phyloP scores from a whole-genome alignment of 169 alveolate species.

The Plasmodium malariae region DNA sequence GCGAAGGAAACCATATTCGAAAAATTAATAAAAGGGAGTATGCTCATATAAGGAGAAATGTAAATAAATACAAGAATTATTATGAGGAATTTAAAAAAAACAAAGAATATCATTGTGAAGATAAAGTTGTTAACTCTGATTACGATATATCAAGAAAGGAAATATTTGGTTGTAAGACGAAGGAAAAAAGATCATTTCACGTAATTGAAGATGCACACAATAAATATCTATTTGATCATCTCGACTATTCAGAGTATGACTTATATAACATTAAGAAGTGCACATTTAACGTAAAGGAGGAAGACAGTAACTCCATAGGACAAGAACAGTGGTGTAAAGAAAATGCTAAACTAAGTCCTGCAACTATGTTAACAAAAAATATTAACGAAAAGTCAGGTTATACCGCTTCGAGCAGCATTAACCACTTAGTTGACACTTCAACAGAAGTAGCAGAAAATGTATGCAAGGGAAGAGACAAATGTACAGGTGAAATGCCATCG shows the following conservation, averaged over 20 bases:
- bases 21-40: not conserved
- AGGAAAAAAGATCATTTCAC: conserved; percentile 19
- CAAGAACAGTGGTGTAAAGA: not conserved
- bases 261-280: not conserved
- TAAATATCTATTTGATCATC: not conserved
- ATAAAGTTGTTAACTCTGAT: no score
- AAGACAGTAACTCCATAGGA: not conserved
- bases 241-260: not conserved
- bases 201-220: conserved; percentile 18
- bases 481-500: no score
- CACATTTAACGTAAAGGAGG: not conserved
- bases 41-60: conserved; percentile 12
- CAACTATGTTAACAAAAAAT: not conserved
- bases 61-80: conserved; percentile 27
- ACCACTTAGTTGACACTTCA: not conserved
- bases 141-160: not conserved
- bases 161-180: not conserved
- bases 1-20: no score
- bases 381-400: conserved; percentile 3
- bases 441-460: not conserved
- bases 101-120: not conserved
- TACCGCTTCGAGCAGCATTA: conserved; percentile 7
- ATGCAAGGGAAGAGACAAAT: not conserved
- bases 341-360: not conserved
- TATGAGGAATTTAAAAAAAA: conserved; percentile 12